Evolutionary conservation across 305 asterid genomes (phyloP).

Genomic region (Fraxinus albicans): DNA sequence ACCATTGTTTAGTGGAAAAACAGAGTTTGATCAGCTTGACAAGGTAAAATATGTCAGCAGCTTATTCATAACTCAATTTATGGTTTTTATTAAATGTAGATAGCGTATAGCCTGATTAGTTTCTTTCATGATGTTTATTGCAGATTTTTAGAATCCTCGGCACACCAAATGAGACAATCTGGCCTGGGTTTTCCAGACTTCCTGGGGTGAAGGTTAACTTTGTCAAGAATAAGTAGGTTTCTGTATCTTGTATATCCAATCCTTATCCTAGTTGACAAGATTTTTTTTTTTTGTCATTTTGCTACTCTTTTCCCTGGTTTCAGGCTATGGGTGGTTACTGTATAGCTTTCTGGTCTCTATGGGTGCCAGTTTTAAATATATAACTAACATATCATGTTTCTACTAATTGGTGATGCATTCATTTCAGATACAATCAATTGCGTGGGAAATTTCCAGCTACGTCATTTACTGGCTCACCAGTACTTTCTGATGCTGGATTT

Average conservation of each 20-base stretch:
- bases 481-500: slow-evolving; percentile 81
- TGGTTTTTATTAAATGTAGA: neutral
- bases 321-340: slow-evolving; percentile 85
- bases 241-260: slow-evolving; percentile 28
- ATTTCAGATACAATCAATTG: slow-evolving; percentile 71
- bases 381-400: slow-evolving; percentile 35
- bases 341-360: slow-evolving; percentile 68
- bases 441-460: slow-evolving; percentile 70
- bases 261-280: slow-evolving; percentile 22
- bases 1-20: slow-evolving; percentile 75
- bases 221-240: slow-evolving; percentile 77
- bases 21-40: slow-evolving; percentile 74
- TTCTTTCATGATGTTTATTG: slow-evolving; percentile 15
- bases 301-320: slow-evolving; percentile 75
- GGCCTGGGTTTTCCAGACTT: slow-evolving; percentile 89
- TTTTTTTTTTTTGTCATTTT: slow-evolving; percentile 46
- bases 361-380: slow-evolving; percentile 42
- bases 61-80: neutral
- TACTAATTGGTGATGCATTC: slow-evolving; percentile 40
- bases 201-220: slow-evolving; percentile 78
- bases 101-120: slow-evolving; percentile 11
- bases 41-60: slow-evolving; percentile 46
- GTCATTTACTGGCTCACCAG: slow-evolving; percentile 73
- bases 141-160: slow-evolving; percentile 83
- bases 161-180: slow-evolving; percentile 79